phyloP scores from a whole-genome alignment of 495 filamentous ascomycete genomes.

The Penicillium ochrochloron region DNA sequence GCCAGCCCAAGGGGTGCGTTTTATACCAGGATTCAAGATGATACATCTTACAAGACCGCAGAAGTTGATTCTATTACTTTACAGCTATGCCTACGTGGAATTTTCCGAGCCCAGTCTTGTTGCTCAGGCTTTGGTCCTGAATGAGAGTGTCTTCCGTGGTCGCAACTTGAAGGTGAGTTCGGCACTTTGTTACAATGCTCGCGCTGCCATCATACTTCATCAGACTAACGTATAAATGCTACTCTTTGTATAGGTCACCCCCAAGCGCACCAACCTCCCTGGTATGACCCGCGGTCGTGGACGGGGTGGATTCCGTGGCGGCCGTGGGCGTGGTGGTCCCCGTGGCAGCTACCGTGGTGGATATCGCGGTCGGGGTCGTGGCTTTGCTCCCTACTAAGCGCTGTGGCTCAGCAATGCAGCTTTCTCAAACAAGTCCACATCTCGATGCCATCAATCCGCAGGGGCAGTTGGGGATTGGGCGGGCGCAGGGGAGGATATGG shows the following conservation, averaged over 20 bases:
- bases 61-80: neutral
- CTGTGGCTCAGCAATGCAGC: constrained; percentile 4
- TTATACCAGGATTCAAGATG: neutral
- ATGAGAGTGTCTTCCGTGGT: constrained; percentile 95
- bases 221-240: constrained; percentile 13
- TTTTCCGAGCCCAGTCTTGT: constrained; percentile 95
- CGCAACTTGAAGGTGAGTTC: constrained; percentile 83
- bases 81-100: constrained; percentile 97
- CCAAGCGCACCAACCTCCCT: constrained; percentile 96
- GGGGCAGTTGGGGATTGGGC: neutral
- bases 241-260: constrained; percentile 69
- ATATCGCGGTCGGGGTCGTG: constrained; percentile 74
- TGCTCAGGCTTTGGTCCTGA: constrained; percentile 89
- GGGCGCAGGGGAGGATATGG: neutral
- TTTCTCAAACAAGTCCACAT: constrained; percentile 3
- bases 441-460: neutral
- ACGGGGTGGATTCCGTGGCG: constrained; percentile 68
- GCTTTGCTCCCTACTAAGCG: constrained; percentile 77
- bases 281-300: constrained; percentile 87
- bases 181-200: neutral
- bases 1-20: constrained; percentile 95
- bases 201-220: neutral
- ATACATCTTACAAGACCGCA: neutral
- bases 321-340: constrained; percentile 68
- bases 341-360: constrained; percentile 84